phyloP scores from a whole-genome alignment of 352 stramenopile genomes.

The Pythium utonaiense region DNA sequence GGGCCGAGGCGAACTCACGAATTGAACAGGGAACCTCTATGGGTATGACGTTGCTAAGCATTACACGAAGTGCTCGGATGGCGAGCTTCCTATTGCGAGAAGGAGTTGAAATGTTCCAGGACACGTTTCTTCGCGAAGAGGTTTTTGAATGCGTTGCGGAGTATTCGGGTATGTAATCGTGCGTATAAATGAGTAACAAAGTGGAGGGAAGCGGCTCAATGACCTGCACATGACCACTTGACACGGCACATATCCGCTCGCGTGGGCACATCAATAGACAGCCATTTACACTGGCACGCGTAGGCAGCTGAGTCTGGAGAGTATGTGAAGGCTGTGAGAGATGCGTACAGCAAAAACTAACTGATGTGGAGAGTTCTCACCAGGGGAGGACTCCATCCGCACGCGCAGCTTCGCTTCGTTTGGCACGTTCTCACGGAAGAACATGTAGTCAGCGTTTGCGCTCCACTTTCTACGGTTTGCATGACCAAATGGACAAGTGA shows the following conservation, averaged over 20 bases:
- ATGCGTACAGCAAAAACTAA: too few relatives aligned
- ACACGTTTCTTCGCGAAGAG: too few relatives aligned
- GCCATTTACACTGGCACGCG: constrained; percentile 82
- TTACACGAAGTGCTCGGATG: neutral
- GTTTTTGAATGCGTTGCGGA: too few relatives aligned
- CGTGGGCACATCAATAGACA: constrained; percentile 49
- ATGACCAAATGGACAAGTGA: neutral
- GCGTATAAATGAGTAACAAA: neutral
- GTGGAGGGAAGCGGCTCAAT: constrained; percentile 32
- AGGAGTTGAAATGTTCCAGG: neutral
- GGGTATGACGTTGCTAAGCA: neutral
- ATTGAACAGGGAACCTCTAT: neutral
- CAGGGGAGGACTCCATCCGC: constrained; percentile 54
- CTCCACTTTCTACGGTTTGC: constrained; percentile 52
- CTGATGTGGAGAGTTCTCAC: too few relatives aligned
- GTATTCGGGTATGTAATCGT: too few relatives aligned
- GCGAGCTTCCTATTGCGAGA: neutral
- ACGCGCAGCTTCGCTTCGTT: constrained; percentile 61
- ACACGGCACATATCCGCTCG: constrained; percentile 49
- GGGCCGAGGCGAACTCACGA: neutral
- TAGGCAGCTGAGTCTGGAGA: constrained; percentile 50
- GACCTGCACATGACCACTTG: constrained; percentile 70
- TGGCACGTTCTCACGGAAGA: constrained; percentile 79
- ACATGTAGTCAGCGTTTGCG: constrained; percentile 76
- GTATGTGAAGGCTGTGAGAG: too few relatives aligned